Conservation (phyloP, 2,329 filamentous ascomycete species). For the Talaromyces marneffei region DNA sequence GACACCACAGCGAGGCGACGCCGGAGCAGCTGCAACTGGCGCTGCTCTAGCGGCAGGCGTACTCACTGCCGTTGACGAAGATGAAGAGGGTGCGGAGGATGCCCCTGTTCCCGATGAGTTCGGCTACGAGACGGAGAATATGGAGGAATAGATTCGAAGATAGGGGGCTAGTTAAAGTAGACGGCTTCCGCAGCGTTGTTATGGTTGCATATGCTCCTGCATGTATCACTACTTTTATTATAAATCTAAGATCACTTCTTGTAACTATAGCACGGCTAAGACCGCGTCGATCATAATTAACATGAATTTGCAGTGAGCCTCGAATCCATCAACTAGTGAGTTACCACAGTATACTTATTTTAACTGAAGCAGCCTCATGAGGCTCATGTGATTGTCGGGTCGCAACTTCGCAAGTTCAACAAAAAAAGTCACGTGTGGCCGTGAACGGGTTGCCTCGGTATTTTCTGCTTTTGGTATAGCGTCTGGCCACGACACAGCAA, state of each 20-base stretch:
- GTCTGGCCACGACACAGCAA: background rate
- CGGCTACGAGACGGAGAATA: slow-evolving; percentile 41
- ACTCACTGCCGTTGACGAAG: slow-evolving; percentile 78
- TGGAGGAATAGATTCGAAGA: slow-evolving; percentile 23
- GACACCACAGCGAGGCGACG: slow-evolving; percentile 28
- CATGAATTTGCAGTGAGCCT: background rate
- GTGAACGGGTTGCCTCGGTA: background rate
- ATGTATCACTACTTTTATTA: slow-evolving; percentile 14
- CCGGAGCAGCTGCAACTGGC: slow-evolving; percentile 35
- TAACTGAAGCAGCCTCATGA: too few species aligned
- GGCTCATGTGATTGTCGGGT: background rate
- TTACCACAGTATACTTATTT: too few species aligned
- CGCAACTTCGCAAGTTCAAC: background rate
- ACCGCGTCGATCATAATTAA: background rate
- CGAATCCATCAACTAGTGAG: background rate
- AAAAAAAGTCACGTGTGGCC: background rate
- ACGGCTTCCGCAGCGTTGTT: background rate
- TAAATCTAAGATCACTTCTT: background rate
- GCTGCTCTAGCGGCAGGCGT: slow-evolving; percentile 72
- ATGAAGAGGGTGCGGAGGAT: slow-evolving; percentile 45
- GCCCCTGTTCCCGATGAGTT: slow-evolving; percentile 45
- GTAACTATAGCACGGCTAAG: background rate
- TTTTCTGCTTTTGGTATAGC: background rate
- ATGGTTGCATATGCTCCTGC: slow-evolving; percentile 9
- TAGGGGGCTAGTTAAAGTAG: background rate